These are phyloP conservation scores for Tuber borchii DNA, from an alignment of 495 filamentous ascomycete genomes.

Conservation along the genomic window DNA sequence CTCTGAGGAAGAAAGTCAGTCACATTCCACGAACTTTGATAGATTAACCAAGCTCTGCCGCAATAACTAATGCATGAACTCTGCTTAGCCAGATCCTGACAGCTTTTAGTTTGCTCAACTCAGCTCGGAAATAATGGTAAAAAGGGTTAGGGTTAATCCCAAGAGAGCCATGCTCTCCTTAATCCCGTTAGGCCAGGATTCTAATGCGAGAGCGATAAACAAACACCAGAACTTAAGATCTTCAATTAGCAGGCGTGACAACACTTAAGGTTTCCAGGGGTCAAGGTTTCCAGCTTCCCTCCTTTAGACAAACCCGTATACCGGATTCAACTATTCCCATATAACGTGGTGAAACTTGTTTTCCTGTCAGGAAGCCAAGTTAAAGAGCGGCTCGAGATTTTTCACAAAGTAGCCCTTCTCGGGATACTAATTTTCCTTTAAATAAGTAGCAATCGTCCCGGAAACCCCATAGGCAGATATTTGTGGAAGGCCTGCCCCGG, in stretches of 20 bases:
- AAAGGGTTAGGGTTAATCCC: background rate
- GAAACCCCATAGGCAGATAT: background rate
- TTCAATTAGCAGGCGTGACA: background rate
- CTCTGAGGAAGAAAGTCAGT: background rate
- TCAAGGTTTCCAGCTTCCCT: background rate
- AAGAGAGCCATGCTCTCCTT: background rate
- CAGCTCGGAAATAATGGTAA: background rate
- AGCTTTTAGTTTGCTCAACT: background rate
- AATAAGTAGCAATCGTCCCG: background rate
- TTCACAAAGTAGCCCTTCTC: background rate
- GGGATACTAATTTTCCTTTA: background rate
- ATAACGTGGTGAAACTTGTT: background rate
- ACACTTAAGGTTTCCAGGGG: background rate
- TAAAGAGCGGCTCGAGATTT: background rate
- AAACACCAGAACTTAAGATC: background rate
- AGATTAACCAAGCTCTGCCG: background rate
- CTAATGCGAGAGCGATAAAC: background rate
- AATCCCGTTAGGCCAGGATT: background rate
- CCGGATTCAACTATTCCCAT: background rate
- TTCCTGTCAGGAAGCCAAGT: background rate
- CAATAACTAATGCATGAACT: background rate
- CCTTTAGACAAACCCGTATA: background rate
- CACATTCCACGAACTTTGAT: background rate
- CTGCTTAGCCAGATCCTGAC: background rate
- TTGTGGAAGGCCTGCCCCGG: background rate